Evolutionary conservation across 192 early-diverging fungal genomes (phyloP), one percentile per base, ranked within the genome.

Genomic region (Oehlia diaphana): DNA sequence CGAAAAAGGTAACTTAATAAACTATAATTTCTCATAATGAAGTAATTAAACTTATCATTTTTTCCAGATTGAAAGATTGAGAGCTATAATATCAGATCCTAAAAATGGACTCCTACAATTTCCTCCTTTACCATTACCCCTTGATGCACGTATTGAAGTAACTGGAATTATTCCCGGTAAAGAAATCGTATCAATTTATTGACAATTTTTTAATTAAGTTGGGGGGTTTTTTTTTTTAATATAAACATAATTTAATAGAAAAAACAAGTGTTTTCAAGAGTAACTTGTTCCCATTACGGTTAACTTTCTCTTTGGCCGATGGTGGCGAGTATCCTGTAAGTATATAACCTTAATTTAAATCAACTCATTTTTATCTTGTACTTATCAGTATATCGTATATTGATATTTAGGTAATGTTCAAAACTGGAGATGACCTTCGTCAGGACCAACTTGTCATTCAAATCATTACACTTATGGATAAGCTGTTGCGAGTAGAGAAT

Each of bases 361-460:
- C 16, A 58, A 58, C 14, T 9, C 42, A 44, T 44, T 44, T 28
- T 65, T 63, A 26, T 35, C 23, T 42, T 82, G 13, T 84, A 26
- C 42, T 63, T 4, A 79, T 63, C 16, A 63, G 2, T 23, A 13
- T 66, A 1, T 80, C 26, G 14, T 44, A 13, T 28, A n/a, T 19
- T 47, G 5, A 33, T 53, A 58, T 33, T 2, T 65, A 90, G 84
- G 80, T 96, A 3, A 99, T 99, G 16, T 99, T 98, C 90, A 99
- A 99, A 86, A 92, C 93, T 0, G 98, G 98, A 9, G 98, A 99
- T 81, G 98, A 99, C 79, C 87, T 96, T 81, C 87, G 97, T 62
- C 98, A 99, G 88, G 98, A 99, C 86, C 98, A 99, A 84, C 88
- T 99, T 31, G 96, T 97, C 2, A 94, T 99, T 63, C 98, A 99